Conservation (phyloP, 1,284 basidiomycete genomes). For the Ceratobasidium sp. region DNA sequence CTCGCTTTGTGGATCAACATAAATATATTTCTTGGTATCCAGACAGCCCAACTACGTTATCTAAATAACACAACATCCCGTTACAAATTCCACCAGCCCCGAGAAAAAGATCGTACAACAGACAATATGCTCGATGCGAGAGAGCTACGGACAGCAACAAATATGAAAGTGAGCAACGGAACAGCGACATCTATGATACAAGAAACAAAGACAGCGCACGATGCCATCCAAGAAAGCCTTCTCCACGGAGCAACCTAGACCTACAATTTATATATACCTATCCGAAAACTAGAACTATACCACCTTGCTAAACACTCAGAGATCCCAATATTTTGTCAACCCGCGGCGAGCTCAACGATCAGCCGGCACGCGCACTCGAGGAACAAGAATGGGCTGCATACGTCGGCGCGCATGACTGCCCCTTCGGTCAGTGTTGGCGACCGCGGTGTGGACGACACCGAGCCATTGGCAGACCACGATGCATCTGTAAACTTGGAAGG, state of each 20-base stretch:
- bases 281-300: conserved; percentile 2
- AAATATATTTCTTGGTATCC: conserved; percentile 28
- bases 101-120: conserved; percentile 11
- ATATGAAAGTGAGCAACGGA: not conserved
- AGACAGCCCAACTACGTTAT: not conserved
- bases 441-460: conserved; percentile 26
- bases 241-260: not conserved
- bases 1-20: conserved; percentile 9
- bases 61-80: conserved; percentile 20
- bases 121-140: conserved; percentile 14
- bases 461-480: conserved; percentile 46
- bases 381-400: conserved; percentile 92
- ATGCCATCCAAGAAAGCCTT: conserved; percentile 9
- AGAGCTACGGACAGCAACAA: not conserved
- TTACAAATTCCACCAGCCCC: not conserved
- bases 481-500: conserved; percentile 73
- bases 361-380: conserved; percentile 92
- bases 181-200: conserved; percentile 44
- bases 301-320: not conserved
- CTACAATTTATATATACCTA: not conserved
- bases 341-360: conserved; percentile 82
- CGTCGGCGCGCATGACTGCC: conserved; percentile 64
- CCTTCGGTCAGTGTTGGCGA: conserved; percentile 54
- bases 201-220: conserved; percentile 12
- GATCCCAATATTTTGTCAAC: conserved; percentile 50